phyloP scores from a whole-genome alignment of 169 alveolate species.

The Eimeria zaria region DNA sequence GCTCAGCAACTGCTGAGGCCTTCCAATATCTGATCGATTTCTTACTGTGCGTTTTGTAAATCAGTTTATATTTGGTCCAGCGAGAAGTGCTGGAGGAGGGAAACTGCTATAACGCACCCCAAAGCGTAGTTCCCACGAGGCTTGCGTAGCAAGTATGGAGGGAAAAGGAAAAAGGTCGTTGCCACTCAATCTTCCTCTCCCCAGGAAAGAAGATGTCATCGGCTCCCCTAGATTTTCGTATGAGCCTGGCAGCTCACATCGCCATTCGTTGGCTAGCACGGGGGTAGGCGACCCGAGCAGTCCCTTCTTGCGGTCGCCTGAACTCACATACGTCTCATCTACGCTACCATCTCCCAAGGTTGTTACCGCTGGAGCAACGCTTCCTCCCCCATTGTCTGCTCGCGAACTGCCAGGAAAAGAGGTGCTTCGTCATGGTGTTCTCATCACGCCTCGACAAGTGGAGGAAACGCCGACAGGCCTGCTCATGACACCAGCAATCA shows the following conservation, averaged over 20 bases:
- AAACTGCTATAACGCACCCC: not conserved
- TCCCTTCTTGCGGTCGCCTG: slow-evolving; percentile 29
- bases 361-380: not conserved
- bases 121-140: not conserved
- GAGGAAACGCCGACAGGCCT: slow-evolving; percentile 30
- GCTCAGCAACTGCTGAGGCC: not conserved
- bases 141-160: not conserved
- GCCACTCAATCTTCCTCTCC: slow-evolving; percentile 8
- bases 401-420: not conserved
- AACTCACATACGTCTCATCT: slow-evolving; percentile 15
- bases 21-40: not conserved
- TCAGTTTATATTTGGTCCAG: not conserved
- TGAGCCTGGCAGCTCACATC: slow-evolving; percentile 53
- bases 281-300: slow-evolving; percentile 43
- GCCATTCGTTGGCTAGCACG: slow-evolving; percentile 54
- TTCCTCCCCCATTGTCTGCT: not conserved
- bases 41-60: not conserved
- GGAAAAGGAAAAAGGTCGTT: not conserved
- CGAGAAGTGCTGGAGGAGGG: not conserved
- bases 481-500: slow-evolving; percentile 54
- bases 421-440: slow-evolving; percentile 52
- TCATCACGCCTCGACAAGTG: not conserved
- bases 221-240: slow-evolving; percentile 3
- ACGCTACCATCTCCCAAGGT: slow-evolving; percentile 32
- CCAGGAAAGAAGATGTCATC: slow-evolving; percentile 10